Evolutionary conservation across 441 rosid genomes (phyloP).

Genomic region (Syzygium malaccense): DNA sequence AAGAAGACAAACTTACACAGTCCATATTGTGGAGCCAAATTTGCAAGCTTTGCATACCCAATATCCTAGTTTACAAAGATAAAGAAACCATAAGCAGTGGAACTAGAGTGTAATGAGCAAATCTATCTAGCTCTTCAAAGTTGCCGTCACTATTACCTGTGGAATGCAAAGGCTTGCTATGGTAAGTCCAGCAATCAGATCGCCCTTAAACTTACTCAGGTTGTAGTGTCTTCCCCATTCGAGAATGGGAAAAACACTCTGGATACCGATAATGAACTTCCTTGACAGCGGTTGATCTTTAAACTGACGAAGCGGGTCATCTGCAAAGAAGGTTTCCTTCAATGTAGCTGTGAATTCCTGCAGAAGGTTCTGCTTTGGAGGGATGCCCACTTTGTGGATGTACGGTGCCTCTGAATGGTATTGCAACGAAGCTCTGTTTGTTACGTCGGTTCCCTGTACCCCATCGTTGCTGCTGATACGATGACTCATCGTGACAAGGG

Average conservation of each 20-base stretch:
- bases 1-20: constrained; percentile 5
- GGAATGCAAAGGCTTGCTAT: constrained; percentile 23
- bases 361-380: not conserved
- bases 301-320: constrained; percentile 9
- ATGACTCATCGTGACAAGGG: not conserved
- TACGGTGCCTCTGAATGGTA: not conserved
- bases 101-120: not conserved
- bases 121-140: not conserved
- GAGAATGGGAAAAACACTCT: constrained; percentile 16
- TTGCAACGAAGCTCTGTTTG: not conserved
- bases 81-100: not conserved
- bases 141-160: not conserved
- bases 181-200: constrained; percentile 23
- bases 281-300: constrained; percentile 6
- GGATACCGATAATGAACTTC: constrained; percentile 10
- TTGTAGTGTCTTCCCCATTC: constrained; percentile 15
- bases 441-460: not conserved
- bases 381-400: not conserved
- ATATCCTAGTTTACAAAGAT: constrained; percentile 12
- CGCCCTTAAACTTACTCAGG: constrained; percentile 9
- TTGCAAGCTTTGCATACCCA: constrained; percentile 18
- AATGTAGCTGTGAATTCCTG: not conserved
- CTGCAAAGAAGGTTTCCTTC: constrained; percentile 20
- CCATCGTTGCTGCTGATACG: not conserved
- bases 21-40: constrained; percentile 18